Conservation (phyloP, 2,329 filamentous ascomycete species). For the Biscogniauxia mediterranea region DNA sequence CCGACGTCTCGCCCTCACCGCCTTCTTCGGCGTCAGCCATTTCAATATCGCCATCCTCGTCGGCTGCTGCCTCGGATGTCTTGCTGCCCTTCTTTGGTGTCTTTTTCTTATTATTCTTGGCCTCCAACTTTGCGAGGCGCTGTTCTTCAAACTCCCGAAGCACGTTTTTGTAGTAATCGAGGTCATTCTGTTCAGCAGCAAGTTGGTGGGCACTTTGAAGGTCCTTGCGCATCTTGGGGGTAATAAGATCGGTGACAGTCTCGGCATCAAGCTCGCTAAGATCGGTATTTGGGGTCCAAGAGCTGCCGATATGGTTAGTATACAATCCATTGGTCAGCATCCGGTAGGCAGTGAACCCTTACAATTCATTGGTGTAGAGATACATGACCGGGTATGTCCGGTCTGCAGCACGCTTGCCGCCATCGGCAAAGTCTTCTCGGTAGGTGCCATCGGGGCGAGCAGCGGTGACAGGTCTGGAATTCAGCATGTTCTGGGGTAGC, state of each 20-base stretch:
- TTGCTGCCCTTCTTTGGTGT: slow-evolving; percentile 43
- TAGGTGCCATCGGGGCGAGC: slow-evolving; percentile 80
- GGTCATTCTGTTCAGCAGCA: slow-evolving; percentile 72
- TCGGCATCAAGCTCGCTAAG: slow-evolving; percentile 74
- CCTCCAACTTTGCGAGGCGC: slow-evolving; percentile 55
- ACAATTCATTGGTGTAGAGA: slow-evolving; percentile 95
- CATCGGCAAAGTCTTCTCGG: slow-evolving; percentile 81
- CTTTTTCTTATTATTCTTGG: slow-evolving; percentile 30
- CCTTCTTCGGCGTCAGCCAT: slow-evolving; percentile 61
- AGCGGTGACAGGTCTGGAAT: slow-evolving; percentile 79
- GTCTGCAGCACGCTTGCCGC: slow-evolving; percentile 80
- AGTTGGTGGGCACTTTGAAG: slow-evolving; percentile 77
- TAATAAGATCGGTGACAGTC: slow-evolving; percentile 65
- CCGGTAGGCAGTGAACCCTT: slow-evolving; percentile 43
- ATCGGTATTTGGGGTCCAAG: slow-evolving; percentile 86
- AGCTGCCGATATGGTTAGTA: slow-evolving; percentile 51
- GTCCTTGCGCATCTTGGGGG: slow-evolving; percentile 77
- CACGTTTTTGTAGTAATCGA: slow-evolving; percentile 81
- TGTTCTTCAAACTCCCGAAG: slow-evolving; percentile 69
- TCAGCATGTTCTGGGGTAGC: slow-evolving; percentile 76
- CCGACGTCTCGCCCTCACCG: slow-evolving; percentile 41
- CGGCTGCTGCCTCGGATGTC: slow-evolving; percentile 47
- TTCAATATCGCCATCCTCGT: slow-evolving; percentile 57
- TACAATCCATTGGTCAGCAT: not conserved
- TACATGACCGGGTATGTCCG: slow-evolving; percentile 96